phyloP scores from a whole-genome alignment of 2,329 filamentous ascomycete species.

The Diaporthe humulicola region DNA sequence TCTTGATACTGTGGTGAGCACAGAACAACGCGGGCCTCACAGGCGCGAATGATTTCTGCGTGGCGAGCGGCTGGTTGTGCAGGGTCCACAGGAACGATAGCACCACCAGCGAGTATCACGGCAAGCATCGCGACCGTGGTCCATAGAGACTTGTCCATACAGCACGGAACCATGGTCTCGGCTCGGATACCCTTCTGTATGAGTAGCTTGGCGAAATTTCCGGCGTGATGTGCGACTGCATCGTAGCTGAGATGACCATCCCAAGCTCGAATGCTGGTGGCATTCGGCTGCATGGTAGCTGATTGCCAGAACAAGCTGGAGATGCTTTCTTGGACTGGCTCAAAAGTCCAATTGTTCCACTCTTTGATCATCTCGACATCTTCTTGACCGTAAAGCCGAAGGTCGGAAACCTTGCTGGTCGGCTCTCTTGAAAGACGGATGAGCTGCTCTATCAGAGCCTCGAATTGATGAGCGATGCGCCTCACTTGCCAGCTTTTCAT shows the following conservation, averaged over 20 bases:
- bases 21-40: background rate
- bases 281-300: background rate
- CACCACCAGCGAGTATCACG: constrained; percentile 11
- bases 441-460: background rate
- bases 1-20: constrained; percentile 8
- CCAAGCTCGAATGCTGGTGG: background rate
- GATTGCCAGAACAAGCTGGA: constrained; percentile 8
- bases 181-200: constrained; percentile 11
- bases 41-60: constrained; percentile 6
- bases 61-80: background rate
- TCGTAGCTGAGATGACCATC: constrained; percentile 3
- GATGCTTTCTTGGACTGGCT: background rate
- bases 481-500: background rate
- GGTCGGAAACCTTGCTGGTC: background rate
- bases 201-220: background rate
- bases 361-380: background rate
- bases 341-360: background rate
- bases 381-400: constrained; percentile 3
- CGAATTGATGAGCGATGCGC: constrained; percentile 5
- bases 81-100: constrained; percentile 8
- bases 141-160: constrained; percentile 1
- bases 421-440: background rate
- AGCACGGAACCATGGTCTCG: constrained; percentile 1
- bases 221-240: background rate
- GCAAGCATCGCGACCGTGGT: constrained; percentile 19